Conservation (phyloP, 495 filamentous ascomycete genomes). For the Penicillium paradoxum region DNA sequence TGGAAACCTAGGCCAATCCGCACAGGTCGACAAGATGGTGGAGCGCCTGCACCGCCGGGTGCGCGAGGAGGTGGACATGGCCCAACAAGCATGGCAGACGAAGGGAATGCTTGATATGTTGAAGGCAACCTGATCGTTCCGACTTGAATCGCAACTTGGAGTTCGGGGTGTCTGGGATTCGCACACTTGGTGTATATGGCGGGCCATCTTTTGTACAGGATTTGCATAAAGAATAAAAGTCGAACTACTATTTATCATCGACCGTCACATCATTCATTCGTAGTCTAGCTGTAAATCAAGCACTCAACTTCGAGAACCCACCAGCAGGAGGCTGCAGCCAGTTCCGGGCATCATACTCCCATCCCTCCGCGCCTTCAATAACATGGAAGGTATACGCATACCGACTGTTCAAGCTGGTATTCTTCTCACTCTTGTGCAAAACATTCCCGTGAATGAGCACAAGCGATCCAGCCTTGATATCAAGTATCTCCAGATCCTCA, state of each 20-base stretch:
- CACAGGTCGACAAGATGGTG: slow-evolving; percentile 64
- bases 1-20: slow-evolving; percentile 67
- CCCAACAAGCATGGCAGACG: slow-evolving; percentile 71
- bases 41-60: slow-evolving; percentile 62
- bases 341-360: slow-evolving; percentile 77
- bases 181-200: slow-evolving; percentile 26
- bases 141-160: slow-evolving; percentile 19
- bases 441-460: slow-evolving; percentile 96
- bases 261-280: slow-evolving; percentile 3
- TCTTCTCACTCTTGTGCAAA: slow-evolving; percentile 93
- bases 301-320: slow-evolving; percentile 64
- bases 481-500: slow-evolving; percentile 61
- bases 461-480: slow-evolving; percentile 82
- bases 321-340: slow-evolving; percentile 82
- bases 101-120: slow-evolving; percentile 83
- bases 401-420: slow-evolving; percentile 73
- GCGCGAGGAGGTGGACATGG: slow-evolving; percentile 69
- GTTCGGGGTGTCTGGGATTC: slow-evolving; percentile 26
- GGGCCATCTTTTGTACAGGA: slow-evolving; percentile 30
- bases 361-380: slow-evolving; percentile 74
- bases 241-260: slow-evolving; percentile 5
- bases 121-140: slow-evolving; percentile 27
- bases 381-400: slow-evolving; percentile 98
- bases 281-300: not conserved
- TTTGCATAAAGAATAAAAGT: slow-evolving; percentile 32